phyloP scores from a whole-genome alignment of 805 yeast genomes.

The Suhomyces pyralidae region DNA sequence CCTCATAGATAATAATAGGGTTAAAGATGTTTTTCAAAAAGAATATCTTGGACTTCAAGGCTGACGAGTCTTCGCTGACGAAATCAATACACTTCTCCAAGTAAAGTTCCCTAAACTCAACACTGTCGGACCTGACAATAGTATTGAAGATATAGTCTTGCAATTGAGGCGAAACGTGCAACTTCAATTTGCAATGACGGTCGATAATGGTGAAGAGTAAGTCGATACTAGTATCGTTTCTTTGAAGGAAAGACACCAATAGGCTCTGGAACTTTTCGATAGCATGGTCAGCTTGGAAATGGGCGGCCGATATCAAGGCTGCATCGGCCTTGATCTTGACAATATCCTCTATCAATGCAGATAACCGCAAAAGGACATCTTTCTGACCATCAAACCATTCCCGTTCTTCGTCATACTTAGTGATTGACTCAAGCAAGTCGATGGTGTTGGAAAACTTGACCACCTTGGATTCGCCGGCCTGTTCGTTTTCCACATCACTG shows the following conservation, averaged over 20 bases:
- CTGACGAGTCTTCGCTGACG: constrained; percentile 42
- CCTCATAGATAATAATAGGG: constrained; percentile 63
- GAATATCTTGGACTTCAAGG: constrained; percentile 56
- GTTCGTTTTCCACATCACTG: constrained; percentile 47
- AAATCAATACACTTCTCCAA: constrained; percentile 51
- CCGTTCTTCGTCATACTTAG: constrained; percentile 41
- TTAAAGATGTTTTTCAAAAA: constrained; percentile 57
- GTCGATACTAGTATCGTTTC: constrained; percentile 23
- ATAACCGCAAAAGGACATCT: constrained; percentile 42
- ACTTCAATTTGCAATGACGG: constrained; percentile 42
- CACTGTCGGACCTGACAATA: constrained; percentile 52
- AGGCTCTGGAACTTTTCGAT: constrained; percentile 55
- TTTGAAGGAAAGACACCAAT: constrained; percentile 26
- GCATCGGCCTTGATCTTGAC: constrained; percentile 38
- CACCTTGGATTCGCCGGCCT: constrained; percentile 52
- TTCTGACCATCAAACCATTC: constrained; percentile 42
- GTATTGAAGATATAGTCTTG: constrained; percentile 56
- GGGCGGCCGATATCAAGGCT: constrained; percentile 54
- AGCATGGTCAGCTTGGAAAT: constrained; percentile 71
- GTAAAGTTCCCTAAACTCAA: constrained; percentile 45
- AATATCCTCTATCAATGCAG: constrained; percentile 44
- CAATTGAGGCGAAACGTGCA: constrained; percentile 45
- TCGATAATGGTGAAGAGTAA: constrained; percentile 31
- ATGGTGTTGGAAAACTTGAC: constrained; percentile 70
- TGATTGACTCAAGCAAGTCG: constrained; percentile 58